phyloP scores from a whole-genome alignment of 306 rosid species.

The Elaeagnus macrophylla region DNA sequence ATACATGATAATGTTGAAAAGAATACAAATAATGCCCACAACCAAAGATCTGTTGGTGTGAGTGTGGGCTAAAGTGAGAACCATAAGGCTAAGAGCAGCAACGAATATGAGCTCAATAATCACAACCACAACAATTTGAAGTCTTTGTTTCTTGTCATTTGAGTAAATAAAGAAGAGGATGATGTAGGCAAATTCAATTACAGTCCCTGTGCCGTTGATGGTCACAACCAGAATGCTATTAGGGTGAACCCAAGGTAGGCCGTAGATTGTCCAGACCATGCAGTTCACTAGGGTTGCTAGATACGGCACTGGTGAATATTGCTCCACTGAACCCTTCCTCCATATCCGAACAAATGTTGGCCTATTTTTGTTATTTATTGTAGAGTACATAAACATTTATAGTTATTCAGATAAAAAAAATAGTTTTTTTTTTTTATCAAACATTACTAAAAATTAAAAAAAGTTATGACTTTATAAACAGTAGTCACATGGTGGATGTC shows the following conservation, averaged over 20 bases:
- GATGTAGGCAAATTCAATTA: constrained; percentile 47
- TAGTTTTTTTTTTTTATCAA: too few species aligned
- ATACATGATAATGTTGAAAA: constrained; percentile 81
- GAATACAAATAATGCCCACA: constrained; percentile 53
- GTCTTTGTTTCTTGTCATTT: constrained; percentile 38
- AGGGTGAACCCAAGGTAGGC: constrained; percentile 69
- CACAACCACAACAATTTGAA: constrained; percentile 32
- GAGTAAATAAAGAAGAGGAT: constrained; percentile 55
- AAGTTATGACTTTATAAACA: too few species aligned
- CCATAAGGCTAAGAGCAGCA: constrained; percentile 23
- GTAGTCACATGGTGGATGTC: too few species aligned
- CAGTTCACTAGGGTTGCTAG: constrained; percentile 77
- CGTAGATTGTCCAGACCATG: constrained; percentile 78
- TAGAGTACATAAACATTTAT: too few species aligned
- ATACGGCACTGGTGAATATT: constrained; percentile 68
- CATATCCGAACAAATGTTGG: constrained; percentile 67
- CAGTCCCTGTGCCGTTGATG: constrained; percentile 53
- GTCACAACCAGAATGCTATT: constrained; percentile 55
- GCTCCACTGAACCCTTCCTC: constrained; percentile 69
- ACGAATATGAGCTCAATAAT: constrained; percentile 41
- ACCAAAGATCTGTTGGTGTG: constrained; percentile 33
- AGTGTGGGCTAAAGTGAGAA: constrained; percentile 31
- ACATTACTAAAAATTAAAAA: too few species aligned
- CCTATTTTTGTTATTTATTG: constrained; percentile 20
- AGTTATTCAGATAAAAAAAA: too few species aligned